phyloP scores from a whole-genome alignment of 1,139 yeast genomes.

The Schwanniomyces etchellsii region DNA sequence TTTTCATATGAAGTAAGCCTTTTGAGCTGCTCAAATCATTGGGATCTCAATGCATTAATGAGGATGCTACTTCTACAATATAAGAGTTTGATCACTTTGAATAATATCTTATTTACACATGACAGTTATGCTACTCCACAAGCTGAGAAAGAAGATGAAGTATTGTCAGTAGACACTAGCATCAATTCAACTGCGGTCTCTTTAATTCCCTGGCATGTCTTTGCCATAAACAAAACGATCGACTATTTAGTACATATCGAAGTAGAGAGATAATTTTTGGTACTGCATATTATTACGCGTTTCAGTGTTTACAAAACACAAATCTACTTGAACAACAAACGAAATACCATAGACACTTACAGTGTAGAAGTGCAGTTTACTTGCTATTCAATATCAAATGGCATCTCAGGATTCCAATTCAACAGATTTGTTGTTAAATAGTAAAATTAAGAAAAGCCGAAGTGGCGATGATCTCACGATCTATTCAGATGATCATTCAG shows the following conservation, averaged over 20 bases:
- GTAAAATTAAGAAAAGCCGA: conserved; percentile 3
- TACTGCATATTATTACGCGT: conserved; percentile 7
- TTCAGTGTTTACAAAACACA: conserved; percentile 1
- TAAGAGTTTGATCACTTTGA: conserved; percentile 49
- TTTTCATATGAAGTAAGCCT: conserved; percentile 55
- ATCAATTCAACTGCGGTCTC: conserved; percentile 11
- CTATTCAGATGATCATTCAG: conserved; percentile 8
- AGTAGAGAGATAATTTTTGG: conserved; percentile 23
- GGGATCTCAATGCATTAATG: conserved; percentile 53
- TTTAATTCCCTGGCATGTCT: conserved; percentile 76
- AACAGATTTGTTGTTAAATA: conserved; percentile 5
- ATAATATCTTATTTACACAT: not conserved
- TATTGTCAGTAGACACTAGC: conserved; percentile 11
- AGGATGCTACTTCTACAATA: conserved; percentile 60
- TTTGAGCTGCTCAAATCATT: conserved; percentile 62
- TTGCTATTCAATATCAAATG: too few species aligned
- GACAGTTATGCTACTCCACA: conserved; percentile 1
- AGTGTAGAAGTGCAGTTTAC: too few species aligned
- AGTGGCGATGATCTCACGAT: conserved; percentile 6
- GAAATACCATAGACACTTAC: too few species aligned
- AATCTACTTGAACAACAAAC: too few species aligned
- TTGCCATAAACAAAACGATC: conserved; percentile 66
- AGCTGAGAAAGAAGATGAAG: conserved; percentile 17
- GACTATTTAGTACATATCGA: conserved; percentile 40
- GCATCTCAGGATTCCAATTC: conserved; percentile 5